These are phyloP conservation scores for Lactarius indigo DNA, from an alignment of 768 basidiomycete species.

Conservation along the genomic window DNA sequence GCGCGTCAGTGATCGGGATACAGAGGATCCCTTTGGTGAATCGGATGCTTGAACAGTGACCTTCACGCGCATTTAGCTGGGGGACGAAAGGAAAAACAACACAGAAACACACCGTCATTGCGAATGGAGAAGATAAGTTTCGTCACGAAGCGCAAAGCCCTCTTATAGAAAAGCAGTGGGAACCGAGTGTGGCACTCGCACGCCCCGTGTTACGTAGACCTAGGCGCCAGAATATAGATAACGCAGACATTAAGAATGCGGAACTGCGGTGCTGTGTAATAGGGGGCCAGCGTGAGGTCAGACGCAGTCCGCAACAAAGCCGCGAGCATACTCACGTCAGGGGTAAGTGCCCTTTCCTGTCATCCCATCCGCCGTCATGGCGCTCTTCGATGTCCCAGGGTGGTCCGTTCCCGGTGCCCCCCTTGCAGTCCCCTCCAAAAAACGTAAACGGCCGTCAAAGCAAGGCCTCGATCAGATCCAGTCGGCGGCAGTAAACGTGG, in stretches of 20 bases:
- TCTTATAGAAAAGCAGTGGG: slow-evolving; percentile 10
- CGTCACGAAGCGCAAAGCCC: neutral
- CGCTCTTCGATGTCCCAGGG: slow-evolving; percentile 64
- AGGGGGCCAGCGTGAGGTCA: neutral
- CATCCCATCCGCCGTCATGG: slow-evolving; percentile 31
- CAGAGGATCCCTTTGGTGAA: neutral
- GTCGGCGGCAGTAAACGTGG: slow-evolving; percentile 50
- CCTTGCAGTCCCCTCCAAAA: slow-evolving; percentile 34
- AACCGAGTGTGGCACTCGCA: neutral
- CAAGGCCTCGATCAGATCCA: slow-evolving; percentile 36
- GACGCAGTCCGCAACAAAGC: neutral
- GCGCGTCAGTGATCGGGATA: neutral
- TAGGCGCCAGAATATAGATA: neutral
- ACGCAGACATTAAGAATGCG: neutral
- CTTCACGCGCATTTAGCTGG: neutral
- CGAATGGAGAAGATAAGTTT: neutral
- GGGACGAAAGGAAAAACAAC: neutral
- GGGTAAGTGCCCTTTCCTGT: neutral
- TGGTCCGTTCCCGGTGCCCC: slow-evolving; percentile 52
- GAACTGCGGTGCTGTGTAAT: neutral
- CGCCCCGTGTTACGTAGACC: slow-evolving; percentile 11
- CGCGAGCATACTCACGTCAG: neutral
- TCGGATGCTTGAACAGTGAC: neutral
- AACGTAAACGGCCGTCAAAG: slow-evolving; percentile 49
- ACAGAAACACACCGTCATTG: slow-evolving; percentile 5